A percentile compares a stretch with the other conserved stretches of the same genome.
These are phyloP conservation scores for Closterium sp. DNA, from an alignment of 139 green algal genomes.

Conservation along the genomic window DNA sequence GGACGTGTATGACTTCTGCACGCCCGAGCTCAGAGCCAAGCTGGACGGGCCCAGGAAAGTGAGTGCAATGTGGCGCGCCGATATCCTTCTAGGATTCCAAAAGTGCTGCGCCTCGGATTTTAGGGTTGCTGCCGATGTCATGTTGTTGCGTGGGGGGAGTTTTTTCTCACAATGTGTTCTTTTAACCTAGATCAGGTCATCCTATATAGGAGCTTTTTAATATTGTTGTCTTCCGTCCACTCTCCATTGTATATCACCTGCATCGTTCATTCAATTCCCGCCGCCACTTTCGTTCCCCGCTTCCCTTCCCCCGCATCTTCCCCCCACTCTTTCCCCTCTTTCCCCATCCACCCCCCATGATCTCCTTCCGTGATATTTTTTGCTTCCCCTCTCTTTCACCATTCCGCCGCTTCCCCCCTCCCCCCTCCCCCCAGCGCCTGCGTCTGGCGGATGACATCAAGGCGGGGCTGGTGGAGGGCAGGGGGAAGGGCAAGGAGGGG, in stretches of 20 bases:
- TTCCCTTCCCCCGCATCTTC: neutral
- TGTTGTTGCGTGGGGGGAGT: too few relatives aligned
- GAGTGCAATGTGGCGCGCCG: neutral
- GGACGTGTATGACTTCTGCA: slow-evolving; percentile 95
- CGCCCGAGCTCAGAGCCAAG: slow-evolving; percentile 71
- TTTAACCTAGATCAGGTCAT: too few relatives aligned
- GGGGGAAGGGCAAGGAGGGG: slow-evolving; percentile 20
- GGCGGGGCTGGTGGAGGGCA: neutral
- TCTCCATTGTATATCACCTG: neutral
- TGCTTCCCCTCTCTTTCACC: neutral
- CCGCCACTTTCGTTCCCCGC: neutral
- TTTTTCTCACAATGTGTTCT: too few relatives aligned
- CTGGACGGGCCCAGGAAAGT: slow-evolving; percentile 72
- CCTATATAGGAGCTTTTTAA: too few relatives aligned
- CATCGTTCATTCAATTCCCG: neutral
- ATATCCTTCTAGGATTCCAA: too few relatives aligned
- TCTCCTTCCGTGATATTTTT: too few relatives aligned
- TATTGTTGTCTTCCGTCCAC: too few relatives aligned
- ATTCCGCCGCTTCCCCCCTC: neutral
- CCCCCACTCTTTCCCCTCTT: neutral
- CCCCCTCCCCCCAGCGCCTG: slow-evolving; percentile 11
- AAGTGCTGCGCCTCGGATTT: too few relatives aligned
- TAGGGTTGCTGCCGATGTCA: too few relatives aligned
- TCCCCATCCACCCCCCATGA: neutral
- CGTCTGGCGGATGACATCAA: slow-evolving; percentile 47